Base-by-base conservation (phyloP, 768 basidiomycete genomes). In the Stropharia rugosoannulata region DNA sequence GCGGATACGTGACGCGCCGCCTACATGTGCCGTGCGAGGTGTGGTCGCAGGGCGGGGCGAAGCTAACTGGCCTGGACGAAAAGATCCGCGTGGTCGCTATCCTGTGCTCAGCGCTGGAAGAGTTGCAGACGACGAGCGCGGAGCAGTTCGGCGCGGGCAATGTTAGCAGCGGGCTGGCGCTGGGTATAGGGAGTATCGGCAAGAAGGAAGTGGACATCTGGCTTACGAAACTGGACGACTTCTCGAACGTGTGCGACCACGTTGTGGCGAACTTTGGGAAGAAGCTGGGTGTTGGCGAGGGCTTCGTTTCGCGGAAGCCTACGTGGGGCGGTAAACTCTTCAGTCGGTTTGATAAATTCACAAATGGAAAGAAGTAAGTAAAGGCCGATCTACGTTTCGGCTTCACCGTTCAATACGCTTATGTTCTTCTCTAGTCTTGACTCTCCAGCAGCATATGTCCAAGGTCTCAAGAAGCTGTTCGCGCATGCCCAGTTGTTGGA, bases 21-120 rank as follows among this genome's bases (percentile, higher is more conserved):
- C 71, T 96, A 61, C 93, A 94, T 69, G 89, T 96, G 27, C 93
- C 94, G 12, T 84, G 84, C 53, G 90, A 92, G 65, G 89, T 95
- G 19, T 96, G 94, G 94, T 89, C 90, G 42, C 90, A 93, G 67
- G 89, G 89, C 27, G 93, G 93, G 40, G 90, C 89, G 29, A 95
- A 94, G 68, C 80, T 97, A 47, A 75, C 77, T 36, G 93, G 90
- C 65, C 66, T 94, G 35, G 80, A 85, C 48, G 92, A 95, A 63
- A 95, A 97, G 72, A 84, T 94, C 41, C 85, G 90, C 38, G 89
- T 92, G 51, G 85, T 96, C 39, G 86, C 87, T 55, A 84, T 93
- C 49, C 74, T 96, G 19, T 84, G 83, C 60, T 81, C 83, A 27
- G 91, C 90, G 27, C 75, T 95, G 60, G 89, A 93, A 59, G 89